phyloP scores from a whole-genome alignment of 2,329 filamentous ascomycete species.

The Fusarium longipes region DNA sequence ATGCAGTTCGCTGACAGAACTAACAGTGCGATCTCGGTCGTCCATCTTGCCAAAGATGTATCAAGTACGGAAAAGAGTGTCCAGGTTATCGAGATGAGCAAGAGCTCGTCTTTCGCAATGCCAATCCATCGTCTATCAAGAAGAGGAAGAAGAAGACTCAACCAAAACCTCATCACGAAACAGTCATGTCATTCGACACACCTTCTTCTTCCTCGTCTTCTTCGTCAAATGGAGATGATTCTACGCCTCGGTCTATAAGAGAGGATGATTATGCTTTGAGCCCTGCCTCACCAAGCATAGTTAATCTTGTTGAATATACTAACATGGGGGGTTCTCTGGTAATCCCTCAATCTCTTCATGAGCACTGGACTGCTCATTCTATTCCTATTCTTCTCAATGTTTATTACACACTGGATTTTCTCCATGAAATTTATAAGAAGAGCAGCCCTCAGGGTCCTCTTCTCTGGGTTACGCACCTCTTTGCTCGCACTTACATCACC shows the following conservation, averaged over 20 bases:
- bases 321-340: constrained; percentile 10
- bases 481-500: constrained; percentile 54
- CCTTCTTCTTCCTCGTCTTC: constrained; percentile 12
- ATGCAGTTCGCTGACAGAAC: constrained; percentile 16
- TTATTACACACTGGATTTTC: constrained; percentile 52
- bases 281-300: constrained; percentile 9
- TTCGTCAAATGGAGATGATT: constrained; percentile 14
- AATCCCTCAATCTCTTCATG: constrained; percentile 43
- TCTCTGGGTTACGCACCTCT: constrained; percentile 55
- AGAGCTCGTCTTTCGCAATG: constrained; percentile 55
- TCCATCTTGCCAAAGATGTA: constrained; percentile 55
- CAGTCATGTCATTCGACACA: constrained; percentile 13
- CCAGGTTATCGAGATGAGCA: constrained; percentile 55
- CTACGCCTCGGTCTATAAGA: constrained; percentile 17
- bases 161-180: constrained; percentile 19
- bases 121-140: constrained; percentile 45
- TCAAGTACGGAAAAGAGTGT: constrained; percentile 55
- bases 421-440: constrained; percentile 47
- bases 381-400: constrained; percentile 55
- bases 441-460: constrained; percentile 50
- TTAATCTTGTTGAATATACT: constrained; percentile 23
- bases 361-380: constrained; percentile 55
- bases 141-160: constrained; percentile 48
- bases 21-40: constrained; percentile 55
- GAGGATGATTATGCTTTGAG: constrained; percentile 17